A percentile compares a stretch with the other conserved stretches of the same genome.
phyloP scores from a whole-genome alignment of 1,284 basidiomycete species.

The Amylostereum areolatum region DNA sequence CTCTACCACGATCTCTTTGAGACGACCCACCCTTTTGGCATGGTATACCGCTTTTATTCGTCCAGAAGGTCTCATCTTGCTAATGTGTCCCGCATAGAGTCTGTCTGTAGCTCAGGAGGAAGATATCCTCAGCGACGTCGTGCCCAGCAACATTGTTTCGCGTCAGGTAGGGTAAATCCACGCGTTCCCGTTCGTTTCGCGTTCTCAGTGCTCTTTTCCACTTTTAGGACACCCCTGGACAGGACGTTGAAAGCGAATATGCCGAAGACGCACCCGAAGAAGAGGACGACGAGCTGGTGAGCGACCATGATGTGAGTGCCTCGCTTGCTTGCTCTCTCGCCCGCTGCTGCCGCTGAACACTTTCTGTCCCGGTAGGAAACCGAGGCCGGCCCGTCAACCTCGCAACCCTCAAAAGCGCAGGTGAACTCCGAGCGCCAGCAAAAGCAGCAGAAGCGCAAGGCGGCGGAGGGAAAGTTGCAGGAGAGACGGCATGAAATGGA shows the following conservation, averaged over 20 bases:
- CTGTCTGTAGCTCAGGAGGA: slow-evolving; percentile 43
- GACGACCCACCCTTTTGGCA: too few species aligned
- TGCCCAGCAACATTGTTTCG: slow-evolving; percentile 79
- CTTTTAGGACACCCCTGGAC: slow-evolving; percentile 61
- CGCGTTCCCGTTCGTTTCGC: not conserved
- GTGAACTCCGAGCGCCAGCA: slow-evolving; percentile 35
- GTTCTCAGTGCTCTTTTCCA: not conserved
- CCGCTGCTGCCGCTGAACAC: slow-evolving; percentile 11
- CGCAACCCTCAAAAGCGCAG: slow-evolving; percentile 25
- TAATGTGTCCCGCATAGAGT: not conserved
- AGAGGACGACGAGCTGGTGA: slow-evolving; percentile 63
- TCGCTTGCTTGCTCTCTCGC: slow-evolving; percentile 19
- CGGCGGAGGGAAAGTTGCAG: slow-evolving; percentile 61
- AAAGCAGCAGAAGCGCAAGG: slow-evolving; percentile 63
- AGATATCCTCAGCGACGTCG: slow-evolving; percentile 74
- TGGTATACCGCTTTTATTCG: too few species aligned
- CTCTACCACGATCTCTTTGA: too few species aligned
- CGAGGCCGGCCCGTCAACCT: slow-evolving; percentile 21
- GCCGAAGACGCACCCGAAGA: slow-evolving; percentile 35
- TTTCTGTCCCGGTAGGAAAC: slow-evolving; percentile 17
- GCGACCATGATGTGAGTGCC: slow-evolving; percentile 44
- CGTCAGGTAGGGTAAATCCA: slow-evolving; percentile 49
- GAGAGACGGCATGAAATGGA: slow-evolving; percentile 73
- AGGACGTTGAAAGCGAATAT: slow-evolving; percentile 61
- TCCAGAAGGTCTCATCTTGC: too few species aligned